Evolutionary conservation across 192 early-diverging fungal genomes (phyloP).

Genomic region (Coemansia sp.): DNA sequence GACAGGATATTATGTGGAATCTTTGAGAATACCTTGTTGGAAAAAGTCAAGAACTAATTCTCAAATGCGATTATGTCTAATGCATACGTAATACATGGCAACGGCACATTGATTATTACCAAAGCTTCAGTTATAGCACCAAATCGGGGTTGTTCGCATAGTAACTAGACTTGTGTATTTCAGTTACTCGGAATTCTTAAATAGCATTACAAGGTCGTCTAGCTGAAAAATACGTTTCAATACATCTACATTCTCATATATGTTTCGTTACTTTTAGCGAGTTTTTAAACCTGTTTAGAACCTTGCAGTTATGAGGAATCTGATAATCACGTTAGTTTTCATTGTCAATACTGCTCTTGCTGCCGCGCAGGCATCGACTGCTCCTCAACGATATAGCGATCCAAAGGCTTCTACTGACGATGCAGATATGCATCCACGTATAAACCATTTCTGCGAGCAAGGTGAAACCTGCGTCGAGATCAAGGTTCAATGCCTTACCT

Average conservation of each 20-base stretch:
- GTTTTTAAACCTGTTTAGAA: too few species aligned
- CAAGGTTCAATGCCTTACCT: slow-evolving; percentile 22
- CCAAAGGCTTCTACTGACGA: background rate
- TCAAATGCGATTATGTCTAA: background rate
- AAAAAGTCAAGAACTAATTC: background rate
- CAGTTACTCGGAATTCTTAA: too few species aligned
- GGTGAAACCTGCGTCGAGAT: slow-evolving; percentile 25
- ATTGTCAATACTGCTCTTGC: too few species aligned
- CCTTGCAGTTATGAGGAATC: too few species aligned
- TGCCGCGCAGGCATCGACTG: too few species aligned
- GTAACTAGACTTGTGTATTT: background rate
- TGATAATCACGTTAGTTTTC: too few species aligned
- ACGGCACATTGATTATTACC: background rate
- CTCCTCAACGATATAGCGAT: too few species aligned
- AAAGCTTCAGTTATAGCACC: background rate
- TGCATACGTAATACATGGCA: background rate
- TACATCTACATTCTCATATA: too few species aligned
- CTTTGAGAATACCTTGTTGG: background rate
- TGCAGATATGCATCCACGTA: slow-evolving; percentile 20
- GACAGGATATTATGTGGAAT: background rate
- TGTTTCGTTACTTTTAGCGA: too few species aligned
- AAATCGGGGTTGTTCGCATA: background rate
- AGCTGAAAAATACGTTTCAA: too few species aligned
- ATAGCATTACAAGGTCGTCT: too few species aligned
- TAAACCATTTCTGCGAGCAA: slow-evolving; percentile 3